Conservation (phyloP, 164 flowering plant genomes). For the Chimonanthus salicifolius region DNA sequence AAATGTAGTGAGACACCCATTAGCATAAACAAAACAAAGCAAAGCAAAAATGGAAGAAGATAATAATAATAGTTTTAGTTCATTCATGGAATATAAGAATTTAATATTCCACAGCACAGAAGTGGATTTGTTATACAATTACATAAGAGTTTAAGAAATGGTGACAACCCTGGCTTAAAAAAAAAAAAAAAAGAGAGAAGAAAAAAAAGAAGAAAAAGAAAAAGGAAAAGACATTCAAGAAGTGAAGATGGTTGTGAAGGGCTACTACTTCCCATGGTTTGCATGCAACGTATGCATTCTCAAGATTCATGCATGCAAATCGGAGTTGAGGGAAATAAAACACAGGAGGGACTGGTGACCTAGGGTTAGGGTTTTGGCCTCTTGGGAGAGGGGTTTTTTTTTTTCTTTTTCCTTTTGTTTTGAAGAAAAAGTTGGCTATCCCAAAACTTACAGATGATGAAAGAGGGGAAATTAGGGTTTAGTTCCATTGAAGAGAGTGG, state of each 20-base stretch:
- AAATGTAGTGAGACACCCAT: slow-evolving; percentile 21
- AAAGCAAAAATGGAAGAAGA: slow-evolving; percentile 12
- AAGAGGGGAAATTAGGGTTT: not conserved
- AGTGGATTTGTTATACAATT: slow-evolving; percentile 9
- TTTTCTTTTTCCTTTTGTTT: not conserved
- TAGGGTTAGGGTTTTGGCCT: slow-evolving; percentile 5
- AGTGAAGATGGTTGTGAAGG: slow-evolving; percentile 10
- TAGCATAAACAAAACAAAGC: slow-evolving; percentile 8
- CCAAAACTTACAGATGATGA: not conserved
- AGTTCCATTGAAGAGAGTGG: not conserved
- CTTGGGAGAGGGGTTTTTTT: not conserved
- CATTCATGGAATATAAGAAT: slow-evolving; percentile 15
- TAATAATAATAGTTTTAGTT: slow-evolving; percentile 11
- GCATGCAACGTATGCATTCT: slow-evolving; percentile 11
- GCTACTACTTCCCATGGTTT: slow-evolving; percentile 5
- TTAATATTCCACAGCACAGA: slow-evolving; percentile 10
- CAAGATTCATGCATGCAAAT: slow-evolving; percentile 12
- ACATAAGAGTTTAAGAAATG: not conserved
- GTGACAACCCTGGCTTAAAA: not conserved
- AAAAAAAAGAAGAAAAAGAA: not conserved
- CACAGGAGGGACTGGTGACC: not conserved
- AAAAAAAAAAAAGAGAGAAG: not conserved
- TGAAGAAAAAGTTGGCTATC: not conserved
- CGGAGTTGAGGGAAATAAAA: not conserved
- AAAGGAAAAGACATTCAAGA: slow-evolving; percentile 16